Conservation (phyloP, 2,329 filamentous ascomycete species). For the Juglanconis oblonga region DNA sequence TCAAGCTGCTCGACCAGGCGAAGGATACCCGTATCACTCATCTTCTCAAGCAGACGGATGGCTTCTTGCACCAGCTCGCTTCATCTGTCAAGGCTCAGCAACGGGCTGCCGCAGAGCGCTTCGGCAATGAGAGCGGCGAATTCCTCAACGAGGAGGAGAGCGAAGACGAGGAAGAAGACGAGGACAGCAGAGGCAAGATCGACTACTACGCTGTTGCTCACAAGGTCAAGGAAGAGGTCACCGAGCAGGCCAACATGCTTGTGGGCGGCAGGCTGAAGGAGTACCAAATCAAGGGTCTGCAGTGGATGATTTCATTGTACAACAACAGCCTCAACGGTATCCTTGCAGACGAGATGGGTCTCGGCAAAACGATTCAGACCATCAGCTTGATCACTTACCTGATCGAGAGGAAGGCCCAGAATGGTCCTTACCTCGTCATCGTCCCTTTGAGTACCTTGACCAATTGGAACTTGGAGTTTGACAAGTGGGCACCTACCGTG, state of each 20-base stretch:
- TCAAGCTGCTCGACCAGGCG: constrained; percentile 95
- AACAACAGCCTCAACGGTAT: constrained; percentile 99
- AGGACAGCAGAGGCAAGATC: constrained; percentile 77
- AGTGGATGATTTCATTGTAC: constrained; percentile 99
- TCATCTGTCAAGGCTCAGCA: constrained; percentile 94
- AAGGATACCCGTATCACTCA: constrained; percentile 99
- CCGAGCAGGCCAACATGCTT: constrained; percentile 75
- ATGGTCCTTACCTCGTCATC: constrained; percentile 91
- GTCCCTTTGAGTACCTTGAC: constrained; percentile 95
- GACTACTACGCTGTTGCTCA: constrained; percentile 99
- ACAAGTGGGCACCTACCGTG: constrained; percentile 95
- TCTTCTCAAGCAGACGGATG: constrained; percentile 92
- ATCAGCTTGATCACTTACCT: constrained; percentile 97
- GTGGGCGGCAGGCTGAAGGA: constrained; percentile 94
- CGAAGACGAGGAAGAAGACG: constrained; percentile 62
- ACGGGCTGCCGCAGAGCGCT: constrained; percentile 74
- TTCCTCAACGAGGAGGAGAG: constrained; percentile 40
- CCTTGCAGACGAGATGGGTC: constrained; percentile 98
- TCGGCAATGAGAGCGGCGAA: constrained; percentile 60
- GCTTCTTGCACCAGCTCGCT: constrained; percentile 93
- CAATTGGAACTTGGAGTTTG: constrained; percentile 98
- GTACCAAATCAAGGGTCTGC: constrained; percentile 96
- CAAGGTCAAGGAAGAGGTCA: constrained; percentile 90
- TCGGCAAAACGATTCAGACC: constrained; percentile 98
- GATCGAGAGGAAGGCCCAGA: constrained; percentile 91